Conservation (phyloP, 345 rosid species). For the Gossypium bickii region DNA sequence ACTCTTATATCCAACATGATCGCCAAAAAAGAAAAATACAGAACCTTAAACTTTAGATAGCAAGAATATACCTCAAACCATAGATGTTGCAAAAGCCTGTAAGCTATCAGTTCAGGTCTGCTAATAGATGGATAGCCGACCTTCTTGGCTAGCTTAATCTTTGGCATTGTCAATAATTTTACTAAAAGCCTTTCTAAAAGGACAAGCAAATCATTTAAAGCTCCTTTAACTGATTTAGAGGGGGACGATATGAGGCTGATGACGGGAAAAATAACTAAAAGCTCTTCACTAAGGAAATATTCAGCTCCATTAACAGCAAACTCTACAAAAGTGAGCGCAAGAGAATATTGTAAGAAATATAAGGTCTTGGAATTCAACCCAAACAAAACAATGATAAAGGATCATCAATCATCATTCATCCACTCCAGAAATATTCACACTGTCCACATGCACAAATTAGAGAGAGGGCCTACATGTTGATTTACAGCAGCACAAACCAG, state of each 20-base stretch:
- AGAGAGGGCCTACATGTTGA: neutral
- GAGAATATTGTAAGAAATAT: neutral
- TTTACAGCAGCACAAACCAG: neutral
- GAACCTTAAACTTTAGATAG: neutral
- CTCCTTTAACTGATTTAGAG: conserved; percentile 69
- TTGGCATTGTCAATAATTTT: conserved; percentile 42
- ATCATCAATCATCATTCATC: neutral
- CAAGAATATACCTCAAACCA: conserved; percentile 73
- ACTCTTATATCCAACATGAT: neutral
- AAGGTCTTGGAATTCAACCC: neutral
- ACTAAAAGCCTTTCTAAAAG: conserved; percentile 55
- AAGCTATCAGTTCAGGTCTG: conserved; percentile 52
- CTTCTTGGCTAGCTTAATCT: conserved; percentile 34
- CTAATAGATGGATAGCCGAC: conserved; percentile 42
- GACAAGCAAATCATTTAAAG: conserved; percentile 65
- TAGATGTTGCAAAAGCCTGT: conserved; percentile 61
- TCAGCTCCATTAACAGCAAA: conserved; percentile 26
- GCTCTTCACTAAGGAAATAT: conserved; percentile 48
- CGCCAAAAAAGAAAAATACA: neutral
- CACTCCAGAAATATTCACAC: neutral
- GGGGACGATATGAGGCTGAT: conserved; percentile 74
- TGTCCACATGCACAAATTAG: neutral
- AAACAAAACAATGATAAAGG: neutral
- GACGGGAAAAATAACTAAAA: conserved; percentile 63
- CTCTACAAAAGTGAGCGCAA: conserved; percentile 39